Conservation (phyloP, 148 eudicot genomes). For the Diospyros lotus region DNA sequence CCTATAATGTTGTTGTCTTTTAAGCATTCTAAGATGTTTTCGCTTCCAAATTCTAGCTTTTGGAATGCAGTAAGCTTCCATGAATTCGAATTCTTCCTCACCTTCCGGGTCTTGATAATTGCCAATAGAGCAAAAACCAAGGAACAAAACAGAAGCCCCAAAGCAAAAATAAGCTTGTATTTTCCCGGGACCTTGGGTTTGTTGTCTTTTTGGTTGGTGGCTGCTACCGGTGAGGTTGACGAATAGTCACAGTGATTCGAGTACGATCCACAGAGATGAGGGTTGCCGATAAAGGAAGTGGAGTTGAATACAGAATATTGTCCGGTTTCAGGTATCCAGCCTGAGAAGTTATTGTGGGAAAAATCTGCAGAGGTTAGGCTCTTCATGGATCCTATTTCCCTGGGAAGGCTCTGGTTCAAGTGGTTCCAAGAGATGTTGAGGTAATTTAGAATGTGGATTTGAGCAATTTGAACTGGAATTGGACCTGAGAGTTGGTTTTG, state of each 20-base stretch:
- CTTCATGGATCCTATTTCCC: slow-evolving; percentile 48
- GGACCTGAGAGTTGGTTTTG: slow-evolving; percentile 52
- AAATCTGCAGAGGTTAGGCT: slow-evolving; percentile 63
- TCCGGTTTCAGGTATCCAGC: slow-evolving; percentile 43
- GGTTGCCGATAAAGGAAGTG: slow-evolving; percentile 37
- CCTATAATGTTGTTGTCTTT: slow-evolving; percentile 53
- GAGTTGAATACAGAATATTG: slow-evolving; percentile 44
- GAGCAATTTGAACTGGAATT: slow-evolving; percentile 38
- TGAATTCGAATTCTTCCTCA: slow-evolving; percentile 21
- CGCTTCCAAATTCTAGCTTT: slow-evolving; percentile 38
- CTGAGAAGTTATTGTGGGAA: slow-evolving; percentile 50
- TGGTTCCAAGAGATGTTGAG: slow-evolving; percentile 55
- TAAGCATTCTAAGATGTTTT: slow-evolving; percentile 43
- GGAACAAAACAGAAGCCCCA: slow-evolving; percentile 26
- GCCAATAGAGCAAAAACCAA: slow-evolving; percentile 35
- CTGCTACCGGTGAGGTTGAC: slow-evolving; percentile 12
- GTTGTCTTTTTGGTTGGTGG: slow-evolving; percentile 7
- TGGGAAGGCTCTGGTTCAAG: slow-evolving; percentile 45
- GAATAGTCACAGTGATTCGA: slow-evolving; percentile 32
- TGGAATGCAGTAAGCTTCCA: slow-evolving; percentile 63
- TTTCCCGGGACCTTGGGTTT: slow-evolving; percentile 21
- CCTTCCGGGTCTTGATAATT: slow-evolving; percentile 34
- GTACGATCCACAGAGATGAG: slow-evolving; percentile 35
- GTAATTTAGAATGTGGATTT: slow-evolving; percentile 38
- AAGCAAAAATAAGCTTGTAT: slow-evolving; percentile 35